Evolutionary conservation across 352 stramenopile genomes (phyloP), one percentile per base, ranked within the genome.

Genomic region (Globisporangium viniferum): DNA sequence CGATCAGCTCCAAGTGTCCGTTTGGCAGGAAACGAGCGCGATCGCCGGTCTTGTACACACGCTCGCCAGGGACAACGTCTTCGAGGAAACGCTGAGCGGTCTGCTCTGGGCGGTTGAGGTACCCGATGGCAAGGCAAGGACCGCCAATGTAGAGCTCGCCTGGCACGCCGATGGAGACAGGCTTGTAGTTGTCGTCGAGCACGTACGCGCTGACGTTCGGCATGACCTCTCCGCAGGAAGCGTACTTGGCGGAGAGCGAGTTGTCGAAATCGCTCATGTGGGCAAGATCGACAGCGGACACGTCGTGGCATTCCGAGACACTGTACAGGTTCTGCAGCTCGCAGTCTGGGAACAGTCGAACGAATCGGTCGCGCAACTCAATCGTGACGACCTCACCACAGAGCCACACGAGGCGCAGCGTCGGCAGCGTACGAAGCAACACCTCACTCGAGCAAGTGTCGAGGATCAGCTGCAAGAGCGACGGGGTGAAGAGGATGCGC

Each of bases 251-350:
- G 22, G 81, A 90, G 27, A 92, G 72, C 33, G 81, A 76, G 56
- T 86, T 84, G 70, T 94, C 88, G 36, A 85, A 93, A 4, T 80
- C 74, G 29, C 83, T 87, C 71, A 93, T 86, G 59, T 87, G 77
- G 24, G 85, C 80, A 12, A 97, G 76, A 70, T 95, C 84, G 24
- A 92, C 82, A 5, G 89, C 85, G 1, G 87, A 94, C 10, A 97
- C 92, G 57, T 98, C 94, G 73, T 98, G 93, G 73, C 93, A 98
- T 74, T 98, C 94, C 33, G 80, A 95, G 31, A 98, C 96, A 46
- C 88, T 97, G 75, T 98, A 98, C 10, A 98, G 77, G 70, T 98
- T 98, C 67, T 97, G 82, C 14, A 98, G 78, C 66, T 94, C 81
- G 41, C 87, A 95, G 31, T 90, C 67, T 1, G 91, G 88, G 39